Percentiles rank a stretch among this genome's conserved stretches.
phyloP scores from a whole-genome alignment of 352 stramenopile species.

The Phytophthora gonapodyides region DNA sequence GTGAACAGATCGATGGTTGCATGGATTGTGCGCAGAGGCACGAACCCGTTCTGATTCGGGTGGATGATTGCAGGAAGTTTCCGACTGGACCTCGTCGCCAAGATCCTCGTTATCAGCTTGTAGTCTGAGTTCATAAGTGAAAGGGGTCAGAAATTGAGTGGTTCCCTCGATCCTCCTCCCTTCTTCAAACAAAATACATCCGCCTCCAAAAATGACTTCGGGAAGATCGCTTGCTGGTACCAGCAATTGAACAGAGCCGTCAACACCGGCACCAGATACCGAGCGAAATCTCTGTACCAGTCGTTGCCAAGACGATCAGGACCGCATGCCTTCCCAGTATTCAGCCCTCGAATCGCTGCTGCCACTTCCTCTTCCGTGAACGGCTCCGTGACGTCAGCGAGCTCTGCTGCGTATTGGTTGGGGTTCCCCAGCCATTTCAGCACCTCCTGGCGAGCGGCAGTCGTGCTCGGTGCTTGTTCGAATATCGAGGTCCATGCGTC shows the following conservation, averaged over 20 bases:
- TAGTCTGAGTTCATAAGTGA: conserved; percentile 17
- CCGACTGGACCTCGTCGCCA: neutral
- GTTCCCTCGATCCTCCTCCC: neutral
- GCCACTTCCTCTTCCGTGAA: neutral
- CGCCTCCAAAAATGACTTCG: neutral
- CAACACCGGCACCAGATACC: neutral
- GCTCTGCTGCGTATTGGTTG: neutral
- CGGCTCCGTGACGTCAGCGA: neutral
- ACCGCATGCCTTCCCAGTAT: conserved; percentile 7
- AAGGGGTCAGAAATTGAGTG: conserved; percentile 13
- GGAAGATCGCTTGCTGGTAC: neutral
- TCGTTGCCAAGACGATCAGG: conserved; percentile 11
- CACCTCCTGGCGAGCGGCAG: too few relatives aligned
- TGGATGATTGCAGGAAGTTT: too few relatives aligned
- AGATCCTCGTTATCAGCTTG: conserved; percentile 13
- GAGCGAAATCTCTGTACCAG: conserved; percentile 6
- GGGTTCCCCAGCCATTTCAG: too few relatives aligned
- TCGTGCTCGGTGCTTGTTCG: too few relatives aligned
- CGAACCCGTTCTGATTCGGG: conserved; percentile 5
- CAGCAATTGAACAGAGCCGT: neutral
- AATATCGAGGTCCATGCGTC: conserved; percentile 1
- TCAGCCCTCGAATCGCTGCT: neutral
- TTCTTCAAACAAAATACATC: conserved; percentile 14
- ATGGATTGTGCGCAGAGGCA: conserved; percentile 5
- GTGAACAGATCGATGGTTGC: neutral